A percentile compares a stretch with the other conserved stretches of the same genome.
These are phyloP conservation scores for Neurospora africana DNA, from an alignment of 495 filamentous ascomycete species.

Conservation along the genomic window DNA sequence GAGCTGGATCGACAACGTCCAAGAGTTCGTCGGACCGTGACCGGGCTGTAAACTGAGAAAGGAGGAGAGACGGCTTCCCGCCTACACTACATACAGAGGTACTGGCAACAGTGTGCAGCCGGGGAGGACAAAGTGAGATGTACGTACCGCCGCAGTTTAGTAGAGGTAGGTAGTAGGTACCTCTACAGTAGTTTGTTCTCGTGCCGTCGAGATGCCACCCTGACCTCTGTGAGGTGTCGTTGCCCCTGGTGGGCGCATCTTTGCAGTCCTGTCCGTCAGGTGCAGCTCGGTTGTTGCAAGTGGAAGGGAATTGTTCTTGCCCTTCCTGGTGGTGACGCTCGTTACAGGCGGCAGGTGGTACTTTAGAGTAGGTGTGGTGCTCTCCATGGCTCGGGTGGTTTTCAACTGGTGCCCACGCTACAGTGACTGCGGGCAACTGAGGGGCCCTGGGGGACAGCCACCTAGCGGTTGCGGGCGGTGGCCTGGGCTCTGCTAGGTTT, in stretches of 20 bases:
- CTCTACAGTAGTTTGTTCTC: too few species aligned
- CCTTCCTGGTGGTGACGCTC: neutral
- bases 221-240: neutral
- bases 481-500: slow-evolving; percentile 14
- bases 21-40: neutral
- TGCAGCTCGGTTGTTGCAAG: neutral
- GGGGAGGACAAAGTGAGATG: neutral
- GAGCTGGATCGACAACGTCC: neutral
- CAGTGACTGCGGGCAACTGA: neutral
- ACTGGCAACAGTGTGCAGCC: neutral
- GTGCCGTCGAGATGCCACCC: neutral
- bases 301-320: too few species aligned
- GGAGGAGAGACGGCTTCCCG: neutral
- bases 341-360: neutral
- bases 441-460: neutral
- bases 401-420: neutral
- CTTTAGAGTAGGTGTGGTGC: too few species aligned
- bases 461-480: neutral
- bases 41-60: neutral
- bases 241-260: neutral
- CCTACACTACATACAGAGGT: too few species aligned
- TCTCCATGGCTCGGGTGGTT: neutral
- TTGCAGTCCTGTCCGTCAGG: neutral
- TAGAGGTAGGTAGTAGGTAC: too few species aligned
- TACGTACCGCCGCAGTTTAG: too few species aligned